Evolutionary conservation across 495 filamentous ascomycete species (phyloP), one percentile per base, ranked within the genome.

Genomic region (Pyrenula aspistea): DNA sequence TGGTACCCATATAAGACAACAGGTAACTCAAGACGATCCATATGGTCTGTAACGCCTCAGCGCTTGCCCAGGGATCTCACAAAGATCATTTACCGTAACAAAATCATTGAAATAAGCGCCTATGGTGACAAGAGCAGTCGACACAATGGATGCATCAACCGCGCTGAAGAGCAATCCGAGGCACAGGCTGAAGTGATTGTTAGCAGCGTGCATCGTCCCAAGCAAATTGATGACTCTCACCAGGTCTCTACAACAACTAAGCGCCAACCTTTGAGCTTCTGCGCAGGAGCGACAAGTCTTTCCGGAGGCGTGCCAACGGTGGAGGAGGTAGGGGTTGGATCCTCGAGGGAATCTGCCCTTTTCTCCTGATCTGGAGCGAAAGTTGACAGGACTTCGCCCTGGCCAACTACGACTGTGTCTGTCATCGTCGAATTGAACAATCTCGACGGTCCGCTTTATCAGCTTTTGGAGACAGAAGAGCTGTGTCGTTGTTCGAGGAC

Each of bases 21-120:
- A 68, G 68, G 59, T 79, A 78, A 19, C 72, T 63, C 49, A 79
- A 59, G 0, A 70, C 69, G 0, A 77, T 70, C 75, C 76, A 77
- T 42, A 42, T 42, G 4, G 31, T 42, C 31, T 42, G 31, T 15
- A 15, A 42, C 8, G 31, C 8, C 8, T 42, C 8, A 42, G 31
- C 31, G 15, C 15, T 8, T 4, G 4, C 31, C 31, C 31, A 4
- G 31, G 4, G 31, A 42, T 15, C 31, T 8, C 15, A 8, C 8
- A 15, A 4, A 8, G 31, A 15, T 42, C 31, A 56, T 74, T 77
- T 50, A 75, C 67, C 22, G 52, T 53, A 15, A 58, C 60, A 21
- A 69, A 56, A 15, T 62, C 62, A 8, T 60, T 47, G 50, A 78
- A 72, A 24, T 78, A 70, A 24, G 42, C 53, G 19, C 66, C 73